Conservation (phyloP, 306 rosid genomes). For the Quercus robur region DNA sequence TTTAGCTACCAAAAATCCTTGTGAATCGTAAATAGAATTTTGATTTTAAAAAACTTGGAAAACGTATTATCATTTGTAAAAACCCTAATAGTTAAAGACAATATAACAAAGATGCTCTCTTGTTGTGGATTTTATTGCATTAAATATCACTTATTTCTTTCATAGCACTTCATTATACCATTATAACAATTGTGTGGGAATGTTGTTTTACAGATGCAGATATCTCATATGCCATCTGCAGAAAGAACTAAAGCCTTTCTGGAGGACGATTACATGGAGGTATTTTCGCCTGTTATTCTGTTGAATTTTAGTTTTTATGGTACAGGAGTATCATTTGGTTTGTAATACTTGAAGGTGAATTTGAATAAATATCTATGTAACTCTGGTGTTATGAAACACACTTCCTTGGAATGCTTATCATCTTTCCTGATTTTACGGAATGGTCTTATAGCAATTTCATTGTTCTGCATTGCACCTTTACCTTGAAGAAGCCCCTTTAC, state of each 20-base stretch:
- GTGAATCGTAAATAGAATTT: too few relatives aligned
- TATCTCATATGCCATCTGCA: not conserved
- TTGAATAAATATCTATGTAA: conserved; percentile 24
- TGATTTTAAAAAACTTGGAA: too few relatives aligned
- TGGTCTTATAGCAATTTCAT: not conserved
- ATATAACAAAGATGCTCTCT: too few relatives aligned
- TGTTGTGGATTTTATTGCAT: too few relatives aligned
- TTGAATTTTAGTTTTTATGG: not conserved
- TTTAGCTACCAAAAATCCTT: too few relatives aligned
- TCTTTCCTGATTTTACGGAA: not conserved
- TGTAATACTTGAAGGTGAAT: not conserved
- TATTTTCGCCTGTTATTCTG: not conserved
- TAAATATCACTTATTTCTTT: too few relatives aligned
- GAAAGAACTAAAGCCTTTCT: not conserved
- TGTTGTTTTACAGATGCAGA: conserved; percentile 12
- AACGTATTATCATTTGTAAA: too few relatives aligned
- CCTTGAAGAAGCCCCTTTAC: too few relatives aligned
- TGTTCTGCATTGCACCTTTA: too few relatives aligned
- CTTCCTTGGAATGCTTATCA: not conserved
- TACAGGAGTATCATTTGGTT: not conserved
- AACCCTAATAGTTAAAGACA: too few relatives aligned
- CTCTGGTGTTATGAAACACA: not conserved
- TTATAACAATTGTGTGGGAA: not conserved
- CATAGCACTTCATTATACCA: not conserved
- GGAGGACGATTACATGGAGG: not conserved